Base-by-base conservation (phyloP, 352 stramenopile genomes). In the Globisporangium yorkense region DNA sequence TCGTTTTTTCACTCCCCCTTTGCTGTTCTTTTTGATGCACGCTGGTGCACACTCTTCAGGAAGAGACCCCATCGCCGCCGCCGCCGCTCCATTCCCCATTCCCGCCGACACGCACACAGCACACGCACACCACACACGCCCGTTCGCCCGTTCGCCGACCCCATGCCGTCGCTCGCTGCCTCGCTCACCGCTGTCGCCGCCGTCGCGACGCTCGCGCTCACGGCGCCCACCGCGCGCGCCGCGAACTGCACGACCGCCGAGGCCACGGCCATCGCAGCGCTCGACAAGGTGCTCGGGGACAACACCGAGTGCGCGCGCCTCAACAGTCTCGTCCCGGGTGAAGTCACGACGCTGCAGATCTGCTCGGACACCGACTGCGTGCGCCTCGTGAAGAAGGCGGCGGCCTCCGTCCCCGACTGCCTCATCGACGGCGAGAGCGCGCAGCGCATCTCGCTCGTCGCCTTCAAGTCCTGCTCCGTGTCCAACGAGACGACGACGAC, bases 191-290 rank as follows among this genome's bases (percentile, higher is more conserved):
- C 35, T n/a, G 5, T 40, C 21, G 46, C 37, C 5, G 29, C 21
- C 29, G 48, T 33, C 33, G 48, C 46, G 3, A 2, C 18, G 9
- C 13, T 52, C 29, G 48, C 44, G 40, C 43, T 49, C 29, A 20
- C 29, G 4, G 13, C 44, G 12, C 51, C 54, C 4, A 4, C n/a
- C 18, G 12, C 12, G n/a, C 9, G 16, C n/a, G 41, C 50, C 48
- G 40, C 44, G 18, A 62, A 62, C 57, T 62, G 57, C 57, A 62
- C 57, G 31, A 45, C 57, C 18, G 33, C 27, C 4, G 57, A 62
- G 27, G 24, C 43, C 20, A 50, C 24, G 20, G 40, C 39, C n/a
- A 29, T 62, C 49, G 20, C 49, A 2, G 56, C 50, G 40, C 51
- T 62, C 49, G 57, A 62, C 49, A 24, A 16, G 40, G 49, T 57